Conservation (phyloP, 2,329 filamentous ascomycete genomes). For the Davidsoniella virescens region DNA sequence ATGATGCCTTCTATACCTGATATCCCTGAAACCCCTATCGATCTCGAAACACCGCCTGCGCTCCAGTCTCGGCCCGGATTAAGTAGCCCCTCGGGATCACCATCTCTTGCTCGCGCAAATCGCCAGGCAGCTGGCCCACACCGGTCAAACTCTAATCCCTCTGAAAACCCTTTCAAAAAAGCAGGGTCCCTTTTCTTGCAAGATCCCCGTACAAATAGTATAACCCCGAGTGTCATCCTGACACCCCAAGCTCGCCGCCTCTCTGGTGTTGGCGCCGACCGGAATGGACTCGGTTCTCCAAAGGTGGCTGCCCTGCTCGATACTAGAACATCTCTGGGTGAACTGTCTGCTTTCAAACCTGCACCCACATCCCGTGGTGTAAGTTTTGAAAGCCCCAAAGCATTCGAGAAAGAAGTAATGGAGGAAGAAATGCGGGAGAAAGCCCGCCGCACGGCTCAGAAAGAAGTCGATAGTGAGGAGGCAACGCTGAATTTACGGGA, state of each 20-base stretch:
- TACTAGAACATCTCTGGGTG: slow-evolving; percentile 53
- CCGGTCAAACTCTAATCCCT: neutral
- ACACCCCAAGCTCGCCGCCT: slow-evolving; percentile 38
- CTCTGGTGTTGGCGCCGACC: slow-evolving; percentile 54
- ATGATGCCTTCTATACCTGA: neutral
- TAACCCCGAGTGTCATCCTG: slow-evolving; percentile 47
- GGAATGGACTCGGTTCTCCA: slow-evolving; percentile 57
- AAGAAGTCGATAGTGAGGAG: slow-evolving; percentile 36
- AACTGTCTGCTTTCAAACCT: slow-evolving; percentile 20
- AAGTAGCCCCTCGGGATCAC: slow-evolving; percentile 10
- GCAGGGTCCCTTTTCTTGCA: slow-evolving; percentile 32
- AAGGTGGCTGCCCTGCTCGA: slow-evolving; percentile 56
- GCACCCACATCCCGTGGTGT: slow-evolving; percentile 29
- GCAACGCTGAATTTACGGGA: slow-evolving; percentile 53
- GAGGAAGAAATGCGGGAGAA: slow-evolving; percentile 47
- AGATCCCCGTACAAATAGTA: slow-evolving; percentile 34
- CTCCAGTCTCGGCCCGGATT: slow-evolving; percentile 1
- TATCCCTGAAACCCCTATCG: slow-evolving; percentile 6
- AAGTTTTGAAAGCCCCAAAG: slow-evolving; percentile 48
- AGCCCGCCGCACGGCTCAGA: slow-evolving; percentile 37
- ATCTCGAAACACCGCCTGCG: slow-evolving; percentile 10
- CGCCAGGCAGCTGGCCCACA: slow-evolving; percentile 4
- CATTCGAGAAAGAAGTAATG: slow-evolving; percentile 39
- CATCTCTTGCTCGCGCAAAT: slow-evolving; percentile 10
- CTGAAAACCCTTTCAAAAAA: neutral